Percentiles rank a stretch among this genome's conserved stretches.
phyloP scores from a whole-genome alignment of 768 basidiomycete genomes.

The Rhizopogon roseolus region DNA sequence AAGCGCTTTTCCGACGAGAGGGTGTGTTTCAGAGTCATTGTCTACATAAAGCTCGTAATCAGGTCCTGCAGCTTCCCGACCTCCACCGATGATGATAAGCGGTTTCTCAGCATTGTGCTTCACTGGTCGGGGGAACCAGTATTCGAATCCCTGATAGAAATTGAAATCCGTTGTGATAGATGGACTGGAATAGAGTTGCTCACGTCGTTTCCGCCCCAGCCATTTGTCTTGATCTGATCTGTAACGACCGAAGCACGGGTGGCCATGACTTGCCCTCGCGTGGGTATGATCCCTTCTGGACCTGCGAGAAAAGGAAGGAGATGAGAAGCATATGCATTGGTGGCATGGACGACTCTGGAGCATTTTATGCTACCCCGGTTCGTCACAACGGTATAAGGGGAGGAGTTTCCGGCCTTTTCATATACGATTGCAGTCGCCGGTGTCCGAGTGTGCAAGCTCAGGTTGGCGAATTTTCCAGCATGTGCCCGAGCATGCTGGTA shows the following conservation, averaged over 20 bases:
- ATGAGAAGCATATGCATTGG: conserved; percentile 78
- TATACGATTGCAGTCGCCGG: conserved; percentile 48
- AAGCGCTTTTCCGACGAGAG: conserved; percentile 42
- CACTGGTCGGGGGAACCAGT: conserved; percentile 77
- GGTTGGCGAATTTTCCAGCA: conserved; percentile 27
- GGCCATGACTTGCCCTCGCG: conserved; percentile 63
- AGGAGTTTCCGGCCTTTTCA: neutral
- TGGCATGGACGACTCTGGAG: conserved; percentile 74
- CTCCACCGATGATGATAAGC: conserved; percentile 72
- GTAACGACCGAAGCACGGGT: conserved; percentile 36
- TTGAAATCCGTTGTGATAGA: neutral
- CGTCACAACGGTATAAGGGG: conserved; percentile 41
- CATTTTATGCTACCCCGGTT: conserved; percentile 61
- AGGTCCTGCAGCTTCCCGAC: conserved; percentile 37
- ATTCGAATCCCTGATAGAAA: conserved; percentile 47
- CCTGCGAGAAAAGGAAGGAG: conserved; percentile 68
- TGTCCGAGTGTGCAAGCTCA: conserved; percentile 69
- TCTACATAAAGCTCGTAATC: conserved; percentile 45
- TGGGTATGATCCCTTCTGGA: conserved; percentile 50
- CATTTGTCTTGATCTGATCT: conserved; percentile 34
- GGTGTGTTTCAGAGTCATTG: conserved; percentile 56
- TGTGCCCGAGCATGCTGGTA: conserved; percentile 38
- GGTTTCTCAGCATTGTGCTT: conserved; percentile 32
- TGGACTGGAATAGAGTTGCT: neutral
- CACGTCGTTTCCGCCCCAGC: conserved; percentile 43